phyloP scores from a whole-genome alignment of 129 eudicot genomes.

The Chrysanthemum makinoi region DNA sequence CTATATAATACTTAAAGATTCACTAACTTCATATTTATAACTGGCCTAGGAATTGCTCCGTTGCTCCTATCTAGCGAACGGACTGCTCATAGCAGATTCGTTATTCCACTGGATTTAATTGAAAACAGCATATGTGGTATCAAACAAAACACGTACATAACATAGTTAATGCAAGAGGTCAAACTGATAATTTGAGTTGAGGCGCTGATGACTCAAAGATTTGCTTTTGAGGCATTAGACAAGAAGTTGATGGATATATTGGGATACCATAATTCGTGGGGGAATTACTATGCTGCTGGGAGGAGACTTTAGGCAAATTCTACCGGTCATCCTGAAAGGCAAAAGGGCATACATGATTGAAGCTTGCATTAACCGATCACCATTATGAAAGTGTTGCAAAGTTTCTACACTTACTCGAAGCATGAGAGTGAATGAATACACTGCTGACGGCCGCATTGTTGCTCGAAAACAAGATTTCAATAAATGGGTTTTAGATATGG shows the following conservation, averaged over 20 bases:
- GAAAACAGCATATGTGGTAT: no score
- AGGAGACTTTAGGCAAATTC: background rate
- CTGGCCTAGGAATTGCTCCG: no score
- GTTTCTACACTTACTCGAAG: background rate
- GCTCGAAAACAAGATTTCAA: background rate
- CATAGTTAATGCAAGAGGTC: no score
- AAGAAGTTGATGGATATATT: no score
- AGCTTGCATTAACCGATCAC: background rate
- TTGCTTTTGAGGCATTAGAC: no score
- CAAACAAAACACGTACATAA: no score
- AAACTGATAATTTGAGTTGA: no score
- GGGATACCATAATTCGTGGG: background rate
- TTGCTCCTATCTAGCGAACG: no score
- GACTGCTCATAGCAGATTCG: no score
- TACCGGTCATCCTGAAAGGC: background rate
- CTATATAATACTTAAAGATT: no score
- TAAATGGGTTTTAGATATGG: conserved; percentile 2
- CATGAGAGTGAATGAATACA: background rate
- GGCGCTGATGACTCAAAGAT: no score
- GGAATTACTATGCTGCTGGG: background rate
- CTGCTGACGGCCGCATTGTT: background rate
- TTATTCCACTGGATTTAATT: background rate
- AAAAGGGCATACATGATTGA: background rate
- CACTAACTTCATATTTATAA: no score
- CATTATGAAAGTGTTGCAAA: background rate